A percentile compares a stretch with the other conserved stretches of the same genome.
phyloP scores from a whole-genome alignment of 2,329 filamentous ascomycete species.

The Bisporella sp. region DNA sequence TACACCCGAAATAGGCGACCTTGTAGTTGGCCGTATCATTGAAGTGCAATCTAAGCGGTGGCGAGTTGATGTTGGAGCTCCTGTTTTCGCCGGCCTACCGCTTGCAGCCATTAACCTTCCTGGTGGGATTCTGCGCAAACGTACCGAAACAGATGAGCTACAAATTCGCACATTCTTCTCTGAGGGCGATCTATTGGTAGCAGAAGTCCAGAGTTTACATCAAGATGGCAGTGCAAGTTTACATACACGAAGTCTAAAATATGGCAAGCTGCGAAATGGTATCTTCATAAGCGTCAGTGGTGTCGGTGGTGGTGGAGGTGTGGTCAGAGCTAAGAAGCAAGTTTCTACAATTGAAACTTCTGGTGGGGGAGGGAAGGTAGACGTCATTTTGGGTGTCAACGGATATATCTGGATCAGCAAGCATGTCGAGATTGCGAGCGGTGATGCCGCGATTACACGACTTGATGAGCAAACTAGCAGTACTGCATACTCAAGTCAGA shows the following conservation, averaged over 20 bases:
- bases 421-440: conserved; percentile 58
- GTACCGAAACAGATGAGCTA: conserved; percentile 92
- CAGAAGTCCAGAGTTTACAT: conserved; percentile 87
- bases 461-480: conserved; percentile 82
- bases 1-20: conserved; percentile 90
- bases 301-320: conserved; percentile 70
- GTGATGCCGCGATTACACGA: conserved; percentile 58
- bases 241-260: conserved; percentile 86
- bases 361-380: conserved; percentile 57
- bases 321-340: conserved; percentile 77
- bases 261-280: conserved; percentile 92
- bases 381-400: conserved; percentile 89
- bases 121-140: conserved; percentile 81
- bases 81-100: conserved; percentile 77
- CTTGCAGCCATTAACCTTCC: conserved; percentile 91
- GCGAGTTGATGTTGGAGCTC: conserved; percentile 89
- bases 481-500: conserved; percentile 91
- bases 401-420: conserved; percentile 95
- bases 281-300: conserved; percentile 79
- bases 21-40: conserved; percentile 88
- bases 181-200: conserved; percentile 88
- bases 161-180: conserved; percentile 97
- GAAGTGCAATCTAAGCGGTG: conserved; percentile 91
- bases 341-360: conserved; percentile 70
- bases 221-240: conserved; percentile 79